phyloP scores from a whole-genome alignment of 139 green algal genomes.

The Chlamydomonas sp. region DNA sequence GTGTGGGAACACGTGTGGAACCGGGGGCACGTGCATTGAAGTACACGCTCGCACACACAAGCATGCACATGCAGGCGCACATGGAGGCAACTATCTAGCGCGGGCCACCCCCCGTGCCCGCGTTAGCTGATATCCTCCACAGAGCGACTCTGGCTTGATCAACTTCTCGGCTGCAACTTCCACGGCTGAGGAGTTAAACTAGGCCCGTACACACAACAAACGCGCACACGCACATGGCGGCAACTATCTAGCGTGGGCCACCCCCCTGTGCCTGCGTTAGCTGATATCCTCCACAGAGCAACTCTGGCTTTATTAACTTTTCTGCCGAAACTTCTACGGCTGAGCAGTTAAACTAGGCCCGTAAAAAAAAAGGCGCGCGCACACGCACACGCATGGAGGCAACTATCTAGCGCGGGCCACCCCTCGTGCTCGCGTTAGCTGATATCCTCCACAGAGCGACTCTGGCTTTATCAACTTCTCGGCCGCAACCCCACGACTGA shows the following conservation, averaged over 20 bases:
- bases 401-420: neutral
- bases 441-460: slow-evolving; percentile 5
- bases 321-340: neutral
- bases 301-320: slow-evolving; percentile 2
- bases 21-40: neutral
- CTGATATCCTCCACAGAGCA: slow-evolving; percentile 9
- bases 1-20: neutral
- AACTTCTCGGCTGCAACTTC: neutral
- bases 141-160: neutral
- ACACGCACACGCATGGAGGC: no score
- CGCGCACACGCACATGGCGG: neutral
- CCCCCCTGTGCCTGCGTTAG: neutral
- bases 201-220: no score
- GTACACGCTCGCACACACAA: neutral
- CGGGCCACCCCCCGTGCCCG: neutral
- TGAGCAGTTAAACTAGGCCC: slow-evolving; percentile 3
- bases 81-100: slow-evolving; percentile 6
- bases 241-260: slow-evolving; percentile 7
- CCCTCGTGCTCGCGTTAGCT: neutral
- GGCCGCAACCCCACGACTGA: neutral
- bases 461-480: slow-evolving; percentile 1
- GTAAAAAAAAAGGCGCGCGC: no score
- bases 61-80: neutral
- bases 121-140: slow-evolving; percentile 6
- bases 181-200: slow-evolving; percentile 3